A percentile compares a stretch with the other conserved stretches of the same genome.
Evolutionary conservation across 106 monocot genomes (phyloP).

Genomic region (Alisma plantagoaquatica): DNA sequence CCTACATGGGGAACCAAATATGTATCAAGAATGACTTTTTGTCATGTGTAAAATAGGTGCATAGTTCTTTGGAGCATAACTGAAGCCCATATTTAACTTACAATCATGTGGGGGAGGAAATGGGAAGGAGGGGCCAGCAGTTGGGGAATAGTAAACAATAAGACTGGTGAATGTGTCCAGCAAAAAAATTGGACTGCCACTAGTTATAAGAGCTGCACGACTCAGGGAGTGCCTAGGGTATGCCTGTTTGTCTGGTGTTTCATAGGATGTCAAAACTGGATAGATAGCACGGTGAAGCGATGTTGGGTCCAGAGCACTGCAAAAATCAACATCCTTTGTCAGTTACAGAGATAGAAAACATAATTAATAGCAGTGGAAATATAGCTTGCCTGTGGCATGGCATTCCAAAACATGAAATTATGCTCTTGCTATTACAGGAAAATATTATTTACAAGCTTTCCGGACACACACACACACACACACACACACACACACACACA

Average conservation of each 20-base stretch:
- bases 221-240: constrained; percentile 82
- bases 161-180: constrained; percentile 89
- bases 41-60: background rate
- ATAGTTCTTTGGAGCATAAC: background rate
- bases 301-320: constrained; percentile 81
- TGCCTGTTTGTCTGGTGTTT: constrained; percentile 78
- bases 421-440: too few relatives aligned
- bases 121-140: constrained; percentile 64
- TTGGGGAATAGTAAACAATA: constrained; percentile 79
- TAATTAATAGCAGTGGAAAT: too few relatives aligned
- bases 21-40: background rate
- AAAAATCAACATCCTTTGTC: too few relatives aligned
- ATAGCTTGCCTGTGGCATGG: too few relatives aligned
- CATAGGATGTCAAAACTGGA: constrained; percentile 68
- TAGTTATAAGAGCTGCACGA: constrained; percentile 84
- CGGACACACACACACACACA: too few relatives aligned
- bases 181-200: constrained; percentile 86
- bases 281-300: constrained; percentile 77
- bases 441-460: too few relatives aligned
- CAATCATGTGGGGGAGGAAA: constrained; percentile 97
- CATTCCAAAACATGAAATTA: too few relatives aligned
- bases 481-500: too few relatives aligned
- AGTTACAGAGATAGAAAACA: too few relatives aligned
- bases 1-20: constrained; percentile 20
- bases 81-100: constrained; percentile 23